Conservation (phyloP, 208 protist genomes). For the Wallacemonas sp. region DNA sequence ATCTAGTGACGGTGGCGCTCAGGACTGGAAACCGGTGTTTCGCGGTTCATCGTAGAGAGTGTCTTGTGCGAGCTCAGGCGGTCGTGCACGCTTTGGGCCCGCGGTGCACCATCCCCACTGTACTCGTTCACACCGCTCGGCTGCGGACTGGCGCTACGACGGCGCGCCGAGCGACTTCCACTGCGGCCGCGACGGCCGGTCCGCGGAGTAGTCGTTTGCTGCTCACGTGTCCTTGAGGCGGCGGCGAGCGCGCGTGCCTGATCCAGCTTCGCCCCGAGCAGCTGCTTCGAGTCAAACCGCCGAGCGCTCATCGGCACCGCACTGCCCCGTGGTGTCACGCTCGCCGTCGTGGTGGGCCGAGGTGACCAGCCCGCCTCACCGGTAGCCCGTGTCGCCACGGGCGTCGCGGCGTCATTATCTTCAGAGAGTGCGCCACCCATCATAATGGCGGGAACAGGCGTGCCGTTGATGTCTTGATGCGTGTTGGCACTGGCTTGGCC, state of each 20-base stretch:
- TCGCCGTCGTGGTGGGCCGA: background rate
- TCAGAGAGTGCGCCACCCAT: background rate
- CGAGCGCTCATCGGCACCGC: background rate
- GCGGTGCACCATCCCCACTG: background rate
- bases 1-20: no score
- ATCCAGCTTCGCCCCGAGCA: background rate
- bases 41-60: background rate
- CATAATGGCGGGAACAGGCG: background rate
- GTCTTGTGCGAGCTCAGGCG: background rate
- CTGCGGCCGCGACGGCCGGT: background rate
- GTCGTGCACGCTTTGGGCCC: background rate
- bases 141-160: background rate
- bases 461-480: conserved; percentile 3
- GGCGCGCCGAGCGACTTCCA: background rate
- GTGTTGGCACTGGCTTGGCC: background rate
- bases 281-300: background rate
- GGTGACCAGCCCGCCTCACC: background rate
- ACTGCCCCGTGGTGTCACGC: background rate
- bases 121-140: background rate
- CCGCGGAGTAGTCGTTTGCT: background rate
- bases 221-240: background rate
- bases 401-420: background rate
- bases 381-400: conserved; percentile 7
- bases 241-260: background rate
- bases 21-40: background rate